These are phyloP conservation scores for Incumbomyces delicatus DNA, from an alignment of 2,329 filamentous ascomycete species.

Conservation along the genomic window DNA sequence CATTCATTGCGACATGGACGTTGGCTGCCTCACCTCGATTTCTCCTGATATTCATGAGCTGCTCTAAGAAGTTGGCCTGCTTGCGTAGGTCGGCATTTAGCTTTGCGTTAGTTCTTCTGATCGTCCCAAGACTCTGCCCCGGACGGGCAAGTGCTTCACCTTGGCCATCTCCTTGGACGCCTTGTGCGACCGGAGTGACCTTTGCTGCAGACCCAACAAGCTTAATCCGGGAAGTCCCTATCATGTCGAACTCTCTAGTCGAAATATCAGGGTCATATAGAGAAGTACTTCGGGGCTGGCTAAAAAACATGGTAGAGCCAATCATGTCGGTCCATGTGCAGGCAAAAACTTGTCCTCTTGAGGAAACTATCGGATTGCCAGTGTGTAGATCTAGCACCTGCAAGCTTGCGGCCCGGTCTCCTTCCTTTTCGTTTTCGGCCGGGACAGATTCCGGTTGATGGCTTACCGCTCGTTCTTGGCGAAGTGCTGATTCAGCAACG, in stretches of 20 bases:
- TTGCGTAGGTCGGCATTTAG: conserved; percentile 28
- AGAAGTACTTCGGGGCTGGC: conserved; percentile 28
- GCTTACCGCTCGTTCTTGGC: neutral
- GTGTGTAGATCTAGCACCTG: conserved; percentile 80
- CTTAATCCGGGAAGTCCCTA: conserved; percentile 61
- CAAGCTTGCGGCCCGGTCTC: conserved; percentile 30
- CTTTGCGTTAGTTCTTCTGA: conserved; percentile 18
- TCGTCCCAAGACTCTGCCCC: conserved; percentile 10
- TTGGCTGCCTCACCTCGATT: conserved; percentile 55
- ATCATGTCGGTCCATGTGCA: conserved; percentile 75
- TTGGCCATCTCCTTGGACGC: conserved; percentile 1
- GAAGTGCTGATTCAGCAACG: neutral
- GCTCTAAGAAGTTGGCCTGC: conserved; percentile 52
- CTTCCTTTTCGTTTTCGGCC: conserved; percentile 9
- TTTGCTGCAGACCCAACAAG: conserved; percentile 58
- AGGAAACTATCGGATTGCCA: conserved; percentile 65
- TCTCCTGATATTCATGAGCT: conserved; percentile 55
- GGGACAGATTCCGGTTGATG: conserved; percentile 10
- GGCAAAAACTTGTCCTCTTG: conserved; percentile 66
- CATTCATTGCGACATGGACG: conserved; percentile 30
- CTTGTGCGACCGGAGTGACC: conserved; percentile 39
- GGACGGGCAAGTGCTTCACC: neutral
- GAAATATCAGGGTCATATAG: conserved; percentile 26
- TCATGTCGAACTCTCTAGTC: conserved; percentile 53
- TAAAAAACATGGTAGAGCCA: conserved; percentile 74